Base-by-base conservation (phyloP, 345 rosid genomes). In the Atalantia buxifolia region DNA sequence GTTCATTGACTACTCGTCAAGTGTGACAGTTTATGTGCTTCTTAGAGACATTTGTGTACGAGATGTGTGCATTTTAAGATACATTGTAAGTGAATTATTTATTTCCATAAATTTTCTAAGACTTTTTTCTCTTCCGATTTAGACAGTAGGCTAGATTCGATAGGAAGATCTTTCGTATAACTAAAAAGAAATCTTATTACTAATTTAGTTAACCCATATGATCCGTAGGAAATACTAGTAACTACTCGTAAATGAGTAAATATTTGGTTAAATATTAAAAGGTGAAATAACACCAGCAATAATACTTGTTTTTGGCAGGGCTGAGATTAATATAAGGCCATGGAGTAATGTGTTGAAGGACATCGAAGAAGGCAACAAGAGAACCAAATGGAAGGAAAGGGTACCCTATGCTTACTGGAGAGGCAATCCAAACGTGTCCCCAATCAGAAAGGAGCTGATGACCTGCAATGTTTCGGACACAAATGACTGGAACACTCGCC, bases 331-430 rank as follows among this genome's bases (percentile, higher is more conserved):
- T 56, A 77, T 85, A 27, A 82, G 59, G 56, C 83, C 83, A 24
- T 85, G 87, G 87, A 55, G 59, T 53, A 66, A 70, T 33, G 81
- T 73, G 42, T 59, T 85, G 78, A 61, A 72, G 71, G 83, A 78
- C 59, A 80, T 85, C 50, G 59, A 78, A 74, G 77, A 81, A 80
- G 88, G 86, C 7, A 83, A 83, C 67, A 68, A 65, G 18, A 83
- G 76, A 66, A 83, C 18, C 59, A 33, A 67, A n/a, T 85, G 86
- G 88, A 75, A 78, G 63, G 89, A 92, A 21, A 88, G 92, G 76
- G 78, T 76, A 75, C 90, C 91, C 38, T 88, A 82, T 56, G 91
- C 92, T 68, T 89, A 85, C 62, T 92, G 92, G 93, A 92, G 42
- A 74, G 96, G 94, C 22, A 89, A 89, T 69, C 94, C 85, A 38